Evolutionary conservation across 2,329 filamentous ascomycete genomes (phyloP), one percentile per base, ranked within the genome.

Genomic region (Didymella pomorum): DNA sequence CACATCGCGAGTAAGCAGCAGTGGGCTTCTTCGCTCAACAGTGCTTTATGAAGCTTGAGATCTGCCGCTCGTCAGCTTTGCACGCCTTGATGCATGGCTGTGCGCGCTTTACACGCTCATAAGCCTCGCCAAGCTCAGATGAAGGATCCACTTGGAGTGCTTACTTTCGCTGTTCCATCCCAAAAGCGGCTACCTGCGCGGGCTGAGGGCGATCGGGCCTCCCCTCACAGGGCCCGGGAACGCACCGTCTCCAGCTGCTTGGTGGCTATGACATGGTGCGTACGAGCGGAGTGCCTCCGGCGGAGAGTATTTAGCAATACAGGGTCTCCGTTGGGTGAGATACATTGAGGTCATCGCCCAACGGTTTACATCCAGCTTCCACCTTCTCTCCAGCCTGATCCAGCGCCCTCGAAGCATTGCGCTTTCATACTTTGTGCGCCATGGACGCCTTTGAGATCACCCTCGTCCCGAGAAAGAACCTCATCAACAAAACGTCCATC

Each of bases 41-140:
- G 16, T 26, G 35, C 52, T 18, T 18, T 18, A 26, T 12, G 8
- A 20, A 43, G 28, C 26, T 43, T 18, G 25, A 43, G 44, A 55
- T 55, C 45, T 55, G 37, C 44, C 33, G n/a, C 14, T 10, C n/a
- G 45, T 29, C 20, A 41, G 37, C 39, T 21, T 28, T n/a, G 28
- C 41, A 33, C 9, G 14, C 23, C 20, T n/a, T 29, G n/a, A 31
- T 33, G 46, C 31, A 39, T 11, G 54, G 54, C 54, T 51, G 54
- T 41, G 54, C 31, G 18, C 9, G 25, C 26, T 49, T 51, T 37
- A 44, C 20, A 52, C 16, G 42, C 18, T 41, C 41, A 56, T 25
- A 56, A 56, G 54, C 54, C 42, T 56, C 47, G 47, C 54, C 47
- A 56, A 56, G 52, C 47, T 43, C 23, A n/a, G 23, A 21, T 16